phyloP scores from a whole-genome alignment of 169 alveolate genomes.

The Perkinsus chesapeaki region DNA sequence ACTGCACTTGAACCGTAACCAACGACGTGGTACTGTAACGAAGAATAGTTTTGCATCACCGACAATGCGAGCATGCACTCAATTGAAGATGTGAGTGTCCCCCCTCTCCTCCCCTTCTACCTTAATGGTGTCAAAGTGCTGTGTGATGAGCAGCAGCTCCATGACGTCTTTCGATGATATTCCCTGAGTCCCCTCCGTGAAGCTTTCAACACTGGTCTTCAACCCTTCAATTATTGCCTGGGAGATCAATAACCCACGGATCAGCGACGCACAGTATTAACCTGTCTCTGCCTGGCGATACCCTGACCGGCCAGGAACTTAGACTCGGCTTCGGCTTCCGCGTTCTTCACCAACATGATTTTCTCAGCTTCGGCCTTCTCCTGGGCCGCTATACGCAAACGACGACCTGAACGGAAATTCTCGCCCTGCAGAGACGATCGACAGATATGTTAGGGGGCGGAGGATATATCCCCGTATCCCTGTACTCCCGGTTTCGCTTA shows the following conservation, averaged over 20 bases:
- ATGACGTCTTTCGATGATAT: conserved; percentile 22
- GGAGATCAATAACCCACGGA: not conserved
- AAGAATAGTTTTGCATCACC: not conserved
- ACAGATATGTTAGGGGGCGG: too few species aligned
- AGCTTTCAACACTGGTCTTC: conserved; percentile 13
- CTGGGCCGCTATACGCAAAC: not conserved
- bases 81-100: not conserved
- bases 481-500: too few species aligned
- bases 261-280: not conserved
- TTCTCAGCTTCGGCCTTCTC: conserved; percentile 11
- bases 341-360: conserved; percentile 23
- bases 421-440: too few species aligned
- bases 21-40: not conserved
- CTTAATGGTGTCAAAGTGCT: conserved; percentile 24
- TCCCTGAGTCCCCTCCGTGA: conserved; percentile 12
- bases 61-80: not conserved
- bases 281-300: conserved; percentile 11
- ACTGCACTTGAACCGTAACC: not conserved
- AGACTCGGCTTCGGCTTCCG: conserved; percentile 24
- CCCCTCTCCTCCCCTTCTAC: not conserved
- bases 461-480: too few species aligned
- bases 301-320: conserved; percentile 12
- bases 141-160: conserved; percentile 22
- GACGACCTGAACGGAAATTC: not conserved
- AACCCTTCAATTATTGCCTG: conserved; percentile 27